Evolutionary conservation across 2,329 filamentous ascomycete species (phyloP).

Genomic region (Alternaria longipes): DNA sequence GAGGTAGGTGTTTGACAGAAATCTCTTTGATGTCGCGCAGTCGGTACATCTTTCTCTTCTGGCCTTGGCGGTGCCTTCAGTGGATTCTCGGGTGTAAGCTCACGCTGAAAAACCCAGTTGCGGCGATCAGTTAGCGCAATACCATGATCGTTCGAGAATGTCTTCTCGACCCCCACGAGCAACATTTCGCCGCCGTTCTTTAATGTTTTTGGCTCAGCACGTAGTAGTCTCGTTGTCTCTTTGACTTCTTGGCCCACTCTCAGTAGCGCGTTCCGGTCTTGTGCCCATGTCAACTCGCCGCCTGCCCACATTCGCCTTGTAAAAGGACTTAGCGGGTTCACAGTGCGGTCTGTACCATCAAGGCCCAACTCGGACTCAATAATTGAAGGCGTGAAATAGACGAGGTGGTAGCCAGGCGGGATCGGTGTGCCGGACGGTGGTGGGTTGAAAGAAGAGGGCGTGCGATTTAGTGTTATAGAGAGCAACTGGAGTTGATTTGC

Average conservation of each 20-base stretch:
- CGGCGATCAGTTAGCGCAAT: slow-evolving; percentile 50
- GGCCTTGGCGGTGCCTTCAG: slow-evolving; percentile 47
- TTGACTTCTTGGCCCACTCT: slow-evolving; percentile 47
- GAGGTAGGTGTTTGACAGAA: slow-evolving; percentile 74
- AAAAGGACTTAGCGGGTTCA: slow-evolving; percentile 77
- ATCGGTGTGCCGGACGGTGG: slow-evolving; percentile 51
- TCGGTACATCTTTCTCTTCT: slow-evolving; percentile 30
- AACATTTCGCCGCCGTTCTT: slow-evolving; percentile 63
- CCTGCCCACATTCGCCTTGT: slow-evolving; percentile 91
- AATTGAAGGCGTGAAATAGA: slow-evolving; percentile 84
- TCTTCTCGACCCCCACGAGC: slow-evolving; percentile 67
- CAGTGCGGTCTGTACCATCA: slow-evolving; percentile 85
- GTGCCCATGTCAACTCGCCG: slow-evolving; percentile 70
- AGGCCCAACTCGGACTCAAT: slow-evolving; percentile 70
- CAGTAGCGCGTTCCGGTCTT: slow-evolving; percentile 31
- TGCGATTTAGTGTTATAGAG: slow-evolving; percentile 39
- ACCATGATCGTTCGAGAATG: slow-evolving; percentile 52
- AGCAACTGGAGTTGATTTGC: slow-evolving; percentile 47
- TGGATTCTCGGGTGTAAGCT: slow-evolving; percentile 46
- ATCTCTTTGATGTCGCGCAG: slow-evolving; percentile 51
- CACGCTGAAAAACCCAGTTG: slow-evolving; percentile 55
- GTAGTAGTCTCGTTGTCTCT: slow-evolving; percentile 58
- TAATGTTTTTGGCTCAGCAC: slow-evolving; percentile 60
- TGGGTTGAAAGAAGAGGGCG: slow-evolving; percentile 28
- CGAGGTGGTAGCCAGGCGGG: slow-evolving; percentile 80